These are phyloP conservation scores for Paraglomus brasilianum DNA, from an alignment of 192 early-diverging fungal genomes.

Conservation along the genomic window DNA sequence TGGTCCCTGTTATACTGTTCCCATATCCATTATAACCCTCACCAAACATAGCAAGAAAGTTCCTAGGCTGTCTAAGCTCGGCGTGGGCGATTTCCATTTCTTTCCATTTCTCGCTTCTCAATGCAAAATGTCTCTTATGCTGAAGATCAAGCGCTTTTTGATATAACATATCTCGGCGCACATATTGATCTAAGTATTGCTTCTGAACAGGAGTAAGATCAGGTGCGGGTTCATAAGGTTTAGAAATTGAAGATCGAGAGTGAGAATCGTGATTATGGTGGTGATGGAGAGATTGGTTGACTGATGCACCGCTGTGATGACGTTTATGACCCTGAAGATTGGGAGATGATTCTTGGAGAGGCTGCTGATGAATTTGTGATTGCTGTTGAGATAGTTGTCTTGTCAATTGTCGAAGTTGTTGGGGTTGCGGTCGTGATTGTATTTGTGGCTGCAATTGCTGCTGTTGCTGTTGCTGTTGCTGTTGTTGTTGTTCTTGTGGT, in stretches of 20 bases:
- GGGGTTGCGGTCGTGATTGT: neutral
- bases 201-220: constrained; percentile 37
- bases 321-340: constrained; percentile 7
- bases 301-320: neutral
- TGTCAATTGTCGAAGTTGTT: constrained; percentile 6
- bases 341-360: constrained; percentile 17
- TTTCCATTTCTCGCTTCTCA: constrained; percentile 46
- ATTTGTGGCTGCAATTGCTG: constrained; percentile 7
- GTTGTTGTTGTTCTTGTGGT: neutral
- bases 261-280: neutral
- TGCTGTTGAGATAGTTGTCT: neutral
- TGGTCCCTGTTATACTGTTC: constrained; percentile 52
- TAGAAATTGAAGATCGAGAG: neutral
- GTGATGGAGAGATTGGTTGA: constrained; percentile 6
- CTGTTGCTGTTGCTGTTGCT: neutral
- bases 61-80: constrained; percentile 38
- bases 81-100: constrained; percentile 33
- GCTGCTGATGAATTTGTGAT: constrained; percentile 27
- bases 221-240: constrained; percentile 35
- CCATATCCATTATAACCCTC: constrained; percentile 60
- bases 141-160: constrained; percentile 52
- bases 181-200: constrained; percentile 41
- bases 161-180: constrained; percentile 47
- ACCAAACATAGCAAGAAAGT: constrained; percentile 46
- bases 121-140: constrained; percentile 42